Conservation (phyloP, 2,329 filamentous ascomycete genomes). For the Diaporthe longicolla region DNA sequence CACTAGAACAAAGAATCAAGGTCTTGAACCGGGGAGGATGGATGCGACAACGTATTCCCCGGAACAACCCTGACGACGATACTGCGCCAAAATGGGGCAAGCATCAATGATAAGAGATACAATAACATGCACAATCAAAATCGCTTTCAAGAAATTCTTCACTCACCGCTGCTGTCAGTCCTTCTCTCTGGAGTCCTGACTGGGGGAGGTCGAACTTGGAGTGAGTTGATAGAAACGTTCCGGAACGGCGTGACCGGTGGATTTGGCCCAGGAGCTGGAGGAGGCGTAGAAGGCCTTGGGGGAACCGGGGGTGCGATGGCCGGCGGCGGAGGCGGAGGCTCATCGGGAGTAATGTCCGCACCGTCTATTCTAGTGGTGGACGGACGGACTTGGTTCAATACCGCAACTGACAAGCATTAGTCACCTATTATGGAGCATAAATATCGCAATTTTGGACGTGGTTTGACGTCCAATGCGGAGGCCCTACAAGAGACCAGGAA, state of each 20-base stretch:
- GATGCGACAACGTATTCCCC: no score
- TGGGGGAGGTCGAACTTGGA: not conserved
- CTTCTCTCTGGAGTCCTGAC: not conserved
- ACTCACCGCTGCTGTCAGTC: not conserved
- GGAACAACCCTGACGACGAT: no score
- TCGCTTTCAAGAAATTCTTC: not conserved
- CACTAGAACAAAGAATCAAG: not conserved
- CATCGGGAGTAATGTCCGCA: not conserved
- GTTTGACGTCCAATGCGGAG: no score
- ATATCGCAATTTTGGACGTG: no score
- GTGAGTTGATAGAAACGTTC: not conserved
- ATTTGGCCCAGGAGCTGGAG: not conserved
- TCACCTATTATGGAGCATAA: no score
- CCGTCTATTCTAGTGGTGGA: not conserved
- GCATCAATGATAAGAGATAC: not conserved
- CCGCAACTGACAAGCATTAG: no score
- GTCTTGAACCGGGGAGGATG: no score
- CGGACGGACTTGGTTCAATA: not conserved
- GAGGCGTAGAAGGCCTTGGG: constrained; percentile 1
- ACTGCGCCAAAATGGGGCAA: no score
- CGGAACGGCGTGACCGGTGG: not conserved
- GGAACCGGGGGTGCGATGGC: not conserved
- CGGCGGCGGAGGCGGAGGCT: not conserved
- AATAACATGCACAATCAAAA: not conserved
- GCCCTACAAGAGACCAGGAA: no score